Evolutionary conservation across 2,329 filamentous ascomycete species (phyloP), one percentile per base, ranked within the genome.

Genomic region (Meredithiella fracta): DNA sequence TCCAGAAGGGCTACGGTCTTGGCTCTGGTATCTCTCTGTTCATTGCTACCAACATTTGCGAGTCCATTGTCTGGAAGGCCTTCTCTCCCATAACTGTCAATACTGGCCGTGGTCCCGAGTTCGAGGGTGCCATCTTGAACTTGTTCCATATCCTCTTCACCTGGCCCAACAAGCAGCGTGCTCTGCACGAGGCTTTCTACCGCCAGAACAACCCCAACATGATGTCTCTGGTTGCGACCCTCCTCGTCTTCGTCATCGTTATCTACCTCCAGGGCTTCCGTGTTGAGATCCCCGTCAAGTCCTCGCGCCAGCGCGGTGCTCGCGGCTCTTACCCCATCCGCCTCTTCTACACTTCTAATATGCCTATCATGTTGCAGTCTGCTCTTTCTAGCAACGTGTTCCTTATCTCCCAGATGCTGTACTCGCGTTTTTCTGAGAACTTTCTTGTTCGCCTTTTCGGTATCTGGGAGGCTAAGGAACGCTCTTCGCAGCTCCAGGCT

Each of bases 301-400:
- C 90, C 59, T 91, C 89, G 65, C 90, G 92, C 74, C 92, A 98
- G 80, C 90, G 92, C 78, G 92, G 92, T 72, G 92, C 94, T 69
- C 91, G 92, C 66, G 94, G 91, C 67, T 94, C 90, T 42, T 98
- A 97, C 80, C 92, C 92, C 66, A 82, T 98, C 70, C 91, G 94
- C 67, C 86, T 98, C 59, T 98, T 98, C 82, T 98, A 98, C 77
- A 98, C 92, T 68, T 96, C 90, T 70, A 98, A 98, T 85, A 98
- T 98, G 94, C 92, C 92, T 68, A 98, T 98, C 74, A 98, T 98
- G 92, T 80, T 98, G 70, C 94, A 98, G 77, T 97, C 91, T 51
- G 92, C 92, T 64, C 82, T 98, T 63, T 95, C 88, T 63, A 96
- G 91, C 78, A 98, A 98, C 79, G 82, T 98, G 73, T 98, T 98